Conservation (phyloP, 1,139 yeast genomes). For the Hyphopichia burtonii region DNA sequence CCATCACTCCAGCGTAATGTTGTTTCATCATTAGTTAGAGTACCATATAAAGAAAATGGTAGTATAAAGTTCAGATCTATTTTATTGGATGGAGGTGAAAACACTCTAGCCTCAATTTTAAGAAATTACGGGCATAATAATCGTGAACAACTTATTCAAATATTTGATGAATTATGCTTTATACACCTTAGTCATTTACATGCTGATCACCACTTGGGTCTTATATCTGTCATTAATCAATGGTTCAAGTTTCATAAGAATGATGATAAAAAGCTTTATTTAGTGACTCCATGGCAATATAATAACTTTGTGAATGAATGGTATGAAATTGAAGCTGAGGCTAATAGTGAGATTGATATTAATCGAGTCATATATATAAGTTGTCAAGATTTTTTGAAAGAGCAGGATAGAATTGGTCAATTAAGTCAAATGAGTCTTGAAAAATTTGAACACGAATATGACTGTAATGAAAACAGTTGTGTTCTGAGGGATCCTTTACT, state of each 20-base stretch:
- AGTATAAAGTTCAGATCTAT: slow-evolving; percentile 39
- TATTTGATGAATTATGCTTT: slow-evolving; percentile 56
- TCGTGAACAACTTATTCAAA: slow-evolving; percentile 28
- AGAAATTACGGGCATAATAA: slow-evolving; percentile 56
- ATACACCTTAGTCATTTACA: slow-evolving; percentile 87
- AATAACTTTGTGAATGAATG: slow-evolving; percentile 70
- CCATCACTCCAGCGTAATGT: slow-evolving; percentile 89
- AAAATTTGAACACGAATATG: slow-evolving; percentile 32
- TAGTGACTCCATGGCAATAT: slow-evolving; percentile 78
- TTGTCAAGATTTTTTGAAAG: slow-evolving; percentile 59
- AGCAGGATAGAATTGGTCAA: slow-evolving; percentile 22
- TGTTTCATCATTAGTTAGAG: slow-evolving; percentile 68
- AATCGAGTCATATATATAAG: slow-evolving; percentile 55
- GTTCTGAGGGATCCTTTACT: slow-evolving; percentile 16
- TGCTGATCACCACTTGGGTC: slow-evolving; percentile 95
- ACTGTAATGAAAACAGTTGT: slow-evolving; percentile 14
- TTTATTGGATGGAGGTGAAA: slow-evolving; percentile 91
- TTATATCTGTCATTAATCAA: slow-evolving; percentile 62
- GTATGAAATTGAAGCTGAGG: slow-evolving; percentile 51
- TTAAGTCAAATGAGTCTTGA: slow-evolving; percentile 27
- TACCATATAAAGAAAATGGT: slow-evolving; percentile 49
- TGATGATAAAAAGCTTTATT: slow-evolving; percentile 38
- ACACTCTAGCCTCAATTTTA: slow-evolving; percentile 71
- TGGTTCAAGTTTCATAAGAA: slow-evolving; percentile 53
- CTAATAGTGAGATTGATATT: slow-evolving; percentile 30